Conservation (phyloP, 108 stramenopile genomes). For the Bacterosira constricta region DNA sequence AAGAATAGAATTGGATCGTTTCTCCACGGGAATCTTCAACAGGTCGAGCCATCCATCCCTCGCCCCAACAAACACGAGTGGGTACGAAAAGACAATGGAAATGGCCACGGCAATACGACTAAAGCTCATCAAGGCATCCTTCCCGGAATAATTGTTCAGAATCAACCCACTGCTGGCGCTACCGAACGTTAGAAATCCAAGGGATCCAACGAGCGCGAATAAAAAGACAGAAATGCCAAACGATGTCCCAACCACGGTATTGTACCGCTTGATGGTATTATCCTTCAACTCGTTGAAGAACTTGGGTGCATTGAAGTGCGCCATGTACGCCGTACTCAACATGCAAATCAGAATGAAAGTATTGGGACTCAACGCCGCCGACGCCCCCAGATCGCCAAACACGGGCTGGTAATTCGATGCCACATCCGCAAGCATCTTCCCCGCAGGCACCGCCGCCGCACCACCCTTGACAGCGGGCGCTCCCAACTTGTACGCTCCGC, state of each 20-base stretch:
- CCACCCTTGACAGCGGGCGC: conserved; percentile 27
- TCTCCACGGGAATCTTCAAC: conserved; percentile 47
- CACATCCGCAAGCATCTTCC: conserved; percentile 55
- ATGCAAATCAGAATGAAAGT: conserved; percentile 77
- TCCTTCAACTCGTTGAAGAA: conserved; percentile 90
- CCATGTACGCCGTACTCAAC: conserved; percentile 86
- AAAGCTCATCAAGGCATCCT: conserved; percentile 73
- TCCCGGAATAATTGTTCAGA: conserved; percentile 86
- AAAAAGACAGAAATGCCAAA: conserved; percentile 68
- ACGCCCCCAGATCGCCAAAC: conserved; percentile 53
- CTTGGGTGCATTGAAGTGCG: conserved; percentile 96
- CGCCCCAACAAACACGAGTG: conserved; percentile 82
- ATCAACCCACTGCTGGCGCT: conserved; percentile 72
- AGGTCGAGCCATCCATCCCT: conserved; percentile 78
- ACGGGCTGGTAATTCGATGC: conserved; percentile 31
- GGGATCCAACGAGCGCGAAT: conserved; percentile 61
- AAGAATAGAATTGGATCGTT: conserved; percentile 42
- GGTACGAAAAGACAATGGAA: conserved; percentile 91
- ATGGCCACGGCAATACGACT: conserved; percentile 80
- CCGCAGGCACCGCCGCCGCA: conserved; percentile 37
- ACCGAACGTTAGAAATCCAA: conserved; percentile 93
- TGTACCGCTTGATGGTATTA: conserved; percentile 76
- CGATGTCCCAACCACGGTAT: conserved; percentile 71
- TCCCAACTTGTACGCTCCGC: conserved; percentile 70
- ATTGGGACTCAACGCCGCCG: conserved; percentile 65